Evolutionary conservation across 2,329 filamentous ascomycete genomes (phyloP).

Genomic region (Hymenoscyphus fraxineus): DNA sequence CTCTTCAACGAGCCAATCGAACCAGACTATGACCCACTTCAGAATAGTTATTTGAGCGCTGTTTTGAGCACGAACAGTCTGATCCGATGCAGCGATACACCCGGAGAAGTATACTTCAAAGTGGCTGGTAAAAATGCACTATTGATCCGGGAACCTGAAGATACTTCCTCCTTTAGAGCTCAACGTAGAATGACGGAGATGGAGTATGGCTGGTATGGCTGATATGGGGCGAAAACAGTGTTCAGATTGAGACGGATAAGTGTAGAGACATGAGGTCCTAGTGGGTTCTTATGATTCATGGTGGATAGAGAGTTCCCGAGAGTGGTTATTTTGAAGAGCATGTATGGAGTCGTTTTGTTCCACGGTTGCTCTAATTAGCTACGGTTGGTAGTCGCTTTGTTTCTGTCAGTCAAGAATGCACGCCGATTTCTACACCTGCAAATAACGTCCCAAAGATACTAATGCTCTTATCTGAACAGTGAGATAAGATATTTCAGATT

Average conservation of each 20-base stretch:
- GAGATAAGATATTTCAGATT: too few species aligned
- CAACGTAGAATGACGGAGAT: not conserved
- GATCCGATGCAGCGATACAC: not conserved
- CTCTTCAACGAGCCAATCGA: not conserved
- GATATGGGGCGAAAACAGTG: not conserved
- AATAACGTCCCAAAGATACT: too few species aligned
- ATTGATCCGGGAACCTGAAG: not conserved
- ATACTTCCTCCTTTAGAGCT: not conserved
- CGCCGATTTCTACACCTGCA: too few species aligned
- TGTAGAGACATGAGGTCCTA: not conserved
- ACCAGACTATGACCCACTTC: not conserved
- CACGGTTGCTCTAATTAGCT: too few species aligned
- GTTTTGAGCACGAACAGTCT: not conserved
- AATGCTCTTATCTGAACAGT: too few species aligned
- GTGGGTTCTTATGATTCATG: not conserved
- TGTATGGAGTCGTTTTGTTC: too few species aligned
- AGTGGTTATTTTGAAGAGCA: too few species aligned
- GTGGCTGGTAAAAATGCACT: not conserved
- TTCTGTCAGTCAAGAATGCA: too few species aligned
- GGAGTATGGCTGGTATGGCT: not conserved
- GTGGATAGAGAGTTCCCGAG: not conserved
- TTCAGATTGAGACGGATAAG: not conserved
- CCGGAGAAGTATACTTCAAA: not conserved
- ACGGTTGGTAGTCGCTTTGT: too few species aligned
- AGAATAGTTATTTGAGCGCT: not conserved